These are phyloP conservation scores for Fragaria iinumae DNA, from an alignment of 306 rosid genomes.

Conservation along the genomic window DNA sequence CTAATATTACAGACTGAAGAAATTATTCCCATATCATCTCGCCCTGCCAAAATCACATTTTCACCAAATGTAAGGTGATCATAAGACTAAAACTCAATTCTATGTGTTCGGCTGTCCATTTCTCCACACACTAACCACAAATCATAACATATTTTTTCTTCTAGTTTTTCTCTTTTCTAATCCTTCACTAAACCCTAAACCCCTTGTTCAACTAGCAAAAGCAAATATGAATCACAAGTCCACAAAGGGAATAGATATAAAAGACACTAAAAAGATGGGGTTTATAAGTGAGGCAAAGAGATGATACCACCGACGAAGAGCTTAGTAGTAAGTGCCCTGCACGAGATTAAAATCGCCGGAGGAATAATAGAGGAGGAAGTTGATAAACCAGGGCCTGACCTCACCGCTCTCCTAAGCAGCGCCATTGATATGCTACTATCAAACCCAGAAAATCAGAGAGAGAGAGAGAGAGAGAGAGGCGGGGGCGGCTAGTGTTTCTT, in stretches of 20 bases:
- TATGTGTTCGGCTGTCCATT: neutral
- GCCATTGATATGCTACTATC: constrained; percentile 26
- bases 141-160: neutral
- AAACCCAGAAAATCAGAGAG: neutral
- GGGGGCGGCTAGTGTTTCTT: neutral
- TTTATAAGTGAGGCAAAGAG: constrained; percentile 4
- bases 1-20: neutral
- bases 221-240: neutral
- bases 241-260: neutral
- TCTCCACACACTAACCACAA: neutral
- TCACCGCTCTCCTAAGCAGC: constrained; percentile 27
- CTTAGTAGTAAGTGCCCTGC: constrained; percentile 43
- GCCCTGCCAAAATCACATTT: neutral
- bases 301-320: constrained; percentile 54
- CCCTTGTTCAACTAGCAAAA: neutral
- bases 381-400: constrained; percentile 12
- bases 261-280: neutral
- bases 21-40: neutral
- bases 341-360: constrained; percentile 38
- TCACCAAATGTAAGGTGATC: neutral
- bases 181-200: neutral
- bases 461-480: neutral
- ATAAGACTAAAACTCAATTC: neutral
- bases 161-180: too few relatives aligned
- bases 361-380: constrained; percentile 29